Evolutionary conservation across 148 eudicot species (phyloP).

Genomic region (Pouteria glomerata): DNA sequence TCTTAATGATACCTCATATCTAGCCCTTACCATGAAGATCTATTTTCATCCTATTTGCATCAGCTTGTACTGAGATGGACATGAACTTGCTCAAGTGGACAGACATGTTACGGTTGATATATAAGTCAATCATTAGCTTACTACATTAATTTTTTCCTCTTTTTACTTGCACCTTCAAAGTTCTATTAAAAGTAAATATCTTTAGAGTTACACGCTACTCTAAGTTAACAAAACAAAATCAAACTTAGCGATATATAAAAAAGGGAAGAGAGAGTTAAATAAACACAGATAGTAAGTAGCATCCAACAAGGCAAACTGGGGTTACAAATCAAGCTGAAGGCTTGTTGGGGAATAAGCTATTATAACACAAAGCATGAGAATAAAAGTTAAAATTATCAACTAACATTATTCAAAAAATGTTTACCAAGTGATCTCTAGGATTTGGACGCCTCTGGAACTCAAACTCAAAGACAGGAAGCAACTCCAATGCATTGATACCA

Average conservation of each 20-base stretch:
- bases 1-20: background rate
- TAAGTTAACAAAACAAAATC: background rate
- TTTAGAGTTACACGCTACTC: background rate
- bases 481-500: conserved; percentile 92
- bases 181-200: background rate
- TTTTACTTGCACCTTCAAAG: background rate
- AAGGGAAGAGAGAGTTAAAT: background rate
- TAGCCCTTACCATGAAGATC: background rate
- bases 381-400: no score
- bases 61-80: background rate
- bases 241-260: background rate
- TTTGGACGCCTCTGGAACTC: conserved; percentile 89
- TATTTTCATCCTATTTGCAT: no score
- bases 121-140: background rate
- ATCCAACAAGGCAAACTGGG: no score
- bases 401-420: background rate
- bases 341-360: no score
- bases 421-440: conserved; percentile 95
- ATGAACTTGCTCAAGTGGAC: background rate
- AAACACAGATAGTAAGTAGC: no score
- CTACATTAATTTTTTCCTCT: background rate
- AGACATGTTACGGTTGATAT: background rate
- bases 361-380: no score
- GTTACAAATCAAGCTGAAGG: no score
- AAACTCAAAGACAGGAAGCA: conserved; percentile 94